These are phyloP conservation scores for Triticum timopheevii DNA, from an alignment of 176 grass and related monocot genomes.

Conservation along the genomic window DNA sequence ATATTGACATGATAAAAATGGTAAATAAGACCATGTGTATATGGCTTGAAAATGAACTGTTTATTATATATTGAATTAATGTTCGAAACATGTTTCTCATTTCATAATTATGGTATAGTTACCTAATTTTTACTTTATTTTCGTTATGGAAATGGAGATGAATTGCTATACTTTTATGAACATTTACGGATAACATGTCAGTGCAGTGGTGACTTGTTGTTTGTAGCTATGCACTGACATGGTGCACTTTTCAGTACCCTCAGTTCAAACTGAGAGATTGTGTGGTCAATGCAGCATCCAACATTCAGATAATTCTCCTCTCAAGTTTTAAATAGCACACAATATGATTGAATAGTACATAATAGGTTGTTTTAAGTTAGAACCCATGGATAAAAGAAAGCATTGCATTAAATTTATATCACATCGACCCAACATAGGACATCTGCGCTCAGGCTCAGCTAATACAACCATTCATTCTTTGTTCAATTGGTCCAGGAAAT, in stretches of 20 bases:
- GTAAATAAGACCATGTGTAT: neutral
- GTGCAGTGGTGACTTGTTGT: neutral
- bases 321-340: neutral
- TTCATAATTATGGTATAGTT: neutral
- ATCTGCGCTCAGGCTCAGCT: neutral
- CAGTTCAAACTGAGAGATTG: neutral
- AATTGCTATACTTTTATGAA: neutral
- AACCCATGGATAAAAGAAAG: neutral
- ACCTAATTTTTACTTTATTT: neutral
- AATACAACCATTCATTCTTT: constrained; percentile 35
- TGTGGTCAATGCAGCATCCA: neutral
- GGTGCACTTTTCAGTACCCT: neutral
- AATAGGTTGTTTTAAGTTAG: constrained; percentile 12
- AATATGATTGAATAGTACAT: constrained; percentile 21
- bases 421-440: neutral
- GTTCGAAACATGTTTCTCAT: neutral
- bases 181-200: neutral
- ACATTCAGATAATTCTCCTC: neutral
- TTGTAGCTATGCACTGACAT: neutral
- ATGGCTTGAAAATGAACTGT: neutral
- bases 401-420: neutral
- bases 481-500: constrained; percentile 38
- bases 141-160: neutral
- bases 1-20: neutral
- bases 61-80: neutral